Evolutionary conservation across 176 grass and related monocot species (phyloP).

Genomic region (Triticum aestivum): DNA sequence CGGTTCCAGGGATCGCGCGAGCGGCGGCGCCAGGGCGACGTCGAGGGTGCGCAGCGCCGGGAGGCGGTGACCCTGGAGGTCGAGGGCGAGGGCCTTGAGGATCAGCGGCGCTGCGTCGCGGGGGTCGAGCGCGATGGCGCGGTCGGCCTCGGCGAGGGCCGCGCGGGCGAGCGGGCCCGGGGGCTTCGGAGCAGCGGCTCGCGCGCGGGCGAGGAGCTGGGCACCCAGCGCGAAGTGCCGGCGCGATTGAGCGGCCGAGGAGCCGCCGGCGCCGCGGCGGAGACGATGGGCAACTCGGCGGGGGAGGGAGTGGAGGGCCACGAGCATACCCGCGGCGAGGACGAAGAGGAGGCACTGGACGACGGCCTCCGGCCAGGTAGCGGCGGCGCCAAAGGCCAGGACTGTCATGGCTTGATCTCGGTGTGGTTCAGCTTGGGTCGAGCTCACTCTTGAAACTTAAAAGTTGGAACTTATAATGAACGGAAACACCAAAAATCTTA

Average conservation of each 20-base stretch:
- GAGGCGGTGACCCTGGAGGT: conserved; percentile 69
- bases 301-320: conserved; percentile 70
- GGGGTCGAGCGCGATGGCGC: conserved; percentile 70
- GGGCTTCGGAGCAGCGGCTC: conserved; percentile 16
- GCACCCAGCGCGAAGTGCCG: conserved; percentile 74
- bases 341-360: conserved; percentile 65
- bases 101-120: conserved; percentile 73
- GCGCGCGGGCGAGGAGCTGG: conserved; percentile 75
- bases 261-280: conserved; percentile 30
- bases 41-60: conserved; percentile 68
- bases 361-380: conserved; percentile 45
- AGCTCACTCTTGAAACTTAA: background rate
- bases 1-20: conserved; percentile 53
- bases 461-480: too few relatives aligned
- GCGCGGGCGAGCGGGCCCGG: conserved; percentile 35
- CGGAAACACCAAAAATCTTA: too few relatives aligned
- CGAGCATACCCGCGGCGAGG: conserved; percentile 54
- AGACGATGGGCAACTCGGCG: conserved; percentile 40
- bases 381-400: conserved; percentile 28
- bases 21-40: conserved; percentile 53
- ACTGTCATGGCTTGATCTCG: conserved; percentile 19
- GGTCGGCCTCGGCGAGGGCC: conserved; percentile 68
- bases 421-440: background rate
- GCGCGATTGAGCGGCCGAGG: conserved; percentile 48
- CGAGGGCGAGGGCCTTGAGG: conserved; percentile 84